A percentile compares a stretch with the other conserved stretches of the same genome.
Evolutionary conservation across 257 asterid species (phyloP).

Genomic region (Euphrasia confusa): DNA sequence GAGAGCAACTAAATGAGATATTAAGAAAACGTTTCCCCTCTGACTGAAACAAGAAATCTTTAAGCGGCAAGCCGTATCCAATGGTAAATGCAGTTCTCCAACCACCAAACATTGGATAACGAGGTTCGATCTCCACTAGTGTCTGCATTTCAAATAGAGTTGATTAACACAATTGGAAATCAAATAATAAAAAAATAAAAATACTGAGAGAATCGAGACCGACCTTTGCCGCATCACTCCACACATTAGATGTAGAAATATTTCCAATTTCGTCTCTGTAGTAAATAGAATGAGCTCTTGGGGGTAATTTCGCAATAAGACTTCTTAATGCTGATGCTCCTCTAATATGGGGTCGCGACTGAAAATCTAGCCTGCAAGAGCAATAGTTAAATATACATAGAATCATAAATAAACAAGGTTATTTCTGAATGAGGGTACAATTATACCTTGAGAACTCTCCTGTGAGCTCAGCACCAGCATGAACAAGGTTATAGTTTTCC

Average conservation of each 20-base stretch:
- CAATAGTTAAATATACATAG: not conserved
- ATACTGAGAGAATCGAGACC: constrained; percentile 17
- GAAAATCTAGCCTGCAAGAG: constrained; percentile 75
- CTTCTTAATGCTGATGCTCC: constrained; percentile 75
- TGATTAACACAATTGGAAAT: constrained; percentile 23
- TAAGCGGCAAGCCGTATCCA: constrained; percentile 89
- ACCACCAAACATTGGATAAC: constrained; percentile 98
- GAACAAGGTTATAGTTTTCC: constrained; percentile 72
- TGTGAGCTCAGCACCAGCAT: constrained; percentile 72
- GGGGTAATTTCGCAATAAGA: constrained; percentile 75
- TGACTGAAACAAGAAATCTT: constrained; percentile 78
- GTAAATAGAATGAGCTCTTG: constrained; percentile 91
- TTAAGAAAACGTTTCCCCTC: constrained; percentile 74
- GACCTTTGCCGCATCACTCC: constrained; percentile 77
- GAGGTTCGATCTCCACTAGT: constrained; percentile 86
- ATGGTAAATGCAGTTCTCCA: constrained; percentile 95
- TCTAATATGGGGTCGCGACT: constrained; percentile 67
- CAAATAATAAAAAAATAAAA: constrained; percentile 9
- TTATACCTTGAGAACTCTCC: constrained; percentile 96
- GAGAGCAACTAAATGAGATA: constrained; percentile 75
- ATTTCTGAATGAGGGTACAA: not conserved
- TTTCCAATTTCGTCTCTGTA: constrained; percentile 98
- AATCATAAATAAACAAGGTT: not conserved
- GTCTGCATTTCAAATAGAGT: constrained; percentile 52
- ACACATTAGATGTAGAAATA: constrained; percentile 82